These are phyloP conservation scores for Serendipita sp. DNA, from an alignment of 768 basidiomycete species.

Conservation along the genomic window DNA sequence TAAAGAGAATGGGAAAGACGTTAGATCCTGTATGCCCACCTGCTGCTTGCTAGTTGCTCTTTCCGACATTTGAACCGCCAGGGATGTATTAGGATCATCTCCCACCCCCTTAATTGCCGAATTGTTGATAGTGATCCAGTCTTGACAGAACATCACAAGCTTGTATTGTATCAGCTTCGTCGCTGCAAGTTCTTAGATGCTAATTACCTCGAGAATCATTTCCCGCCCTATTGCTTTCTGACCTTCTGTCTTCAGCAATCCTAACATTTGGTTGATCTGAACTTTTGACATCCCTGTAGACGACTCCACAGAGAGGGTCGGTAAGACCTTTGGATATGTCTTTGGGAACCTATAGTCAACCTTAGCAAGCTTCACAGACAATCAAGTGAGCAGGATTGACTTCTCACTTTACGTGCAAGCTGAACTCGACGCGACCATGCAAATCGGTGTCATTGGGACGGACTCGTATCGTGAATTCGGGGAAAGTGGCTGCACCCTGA, in stretches of 20 bases:
- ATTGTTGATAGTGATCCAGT: conserved; percentile 46
- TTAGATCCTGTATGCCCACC: conserved; percentile 23
- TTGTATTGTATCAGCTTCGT: conserved; percentile 16
- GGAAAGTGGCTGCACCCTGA: conserved; percentile 53
- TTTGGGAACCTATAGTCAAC: conserved; percentile 47
- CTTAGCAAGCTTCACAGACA: conserved; percentile 6
- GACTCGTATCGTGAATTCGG: conserved; percentile 63
- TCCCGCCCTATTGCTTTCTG: conserved; percentile 50
- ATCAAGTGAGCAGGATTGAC: not conserved
- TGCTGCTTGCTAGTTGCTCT: conserved; percentile 55
- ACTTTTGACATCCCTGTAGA: conserved; percentile 41
- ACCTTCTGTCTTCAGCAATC: conserved; percentile 47
- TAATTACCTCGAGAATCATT: conserved; percentile 60
- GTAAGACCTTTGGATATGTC: conserved; percentile 49
- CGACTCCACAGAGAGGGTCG: conserved; percentile 50
- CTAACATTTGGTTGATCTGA: conserved; percentile 40
- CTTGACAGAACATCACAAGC: conserved; percentile 53
- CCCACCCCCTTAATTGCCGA: conserved; percentile 31
- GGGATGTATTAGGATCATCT: conserved; percentile 43
- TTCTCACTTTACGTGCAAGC: conserved; percentile 51
- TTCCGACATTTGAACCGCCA: conserved; percentile 64
- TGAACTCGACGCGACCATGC: conserved; percentile 42
- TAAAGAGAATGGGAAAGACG: not conserved
- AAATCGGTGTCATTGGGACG: conserved; percentile 44
- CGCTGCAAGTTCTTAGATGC: not conserved